Base-by-base conservation (phyloP, 208 protist genomes). In the Borovskyia barvae region DNA sequence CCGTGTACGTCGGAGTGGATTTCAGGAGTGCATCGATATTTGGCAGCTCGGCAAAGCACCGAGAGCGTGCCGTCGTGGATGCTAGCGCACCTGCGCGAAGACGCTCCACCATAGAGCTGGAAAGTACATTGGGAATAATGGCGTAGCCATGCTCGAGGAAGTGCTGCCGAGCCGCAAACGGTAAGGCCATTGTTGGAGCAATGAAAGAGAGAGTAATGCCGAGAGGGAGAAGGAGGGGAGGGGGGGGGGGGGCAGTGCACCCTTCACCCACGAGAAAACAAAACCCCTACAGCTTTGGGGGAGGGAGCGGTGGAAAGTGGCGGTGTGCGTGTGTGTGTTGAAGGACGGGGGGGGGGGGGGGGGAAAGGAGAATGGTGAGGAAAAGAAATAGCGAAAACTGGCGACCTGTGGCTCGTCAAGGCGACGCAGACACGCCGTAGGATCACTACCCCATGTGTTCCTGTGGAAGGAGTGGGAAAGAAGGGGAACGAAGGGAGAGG, bases 131-230 rank as follows among this genome's bases (percentile, higher is more conserved):
- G 6, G 77, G 85, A 11, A 95, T 15, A 62, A 95, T 68, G 24
- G 85, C 88, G 45, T 92, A 92, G 32, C 88, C 88, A 22, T 89
- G 43, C 52, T 85, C 71, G 40, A 91, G 68, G 66, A 86, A 95
- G 17, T 78, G 75, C 55, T 91, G 81, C 22, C 85, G 78, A 32
- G 78, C 78, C 12, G 77, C 65, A 55, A 85, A 70, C 7, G 72
- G 76, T 9, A 90, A 50, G 6, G 30, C n/a, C 74, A 82, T 82
- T 32, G 14, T 24, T 22, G 51, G 51, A 25, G 40, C 17, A 20
- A 42, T 36, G 15, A 43, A n/a, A 26, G 51, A 42, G 17, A 25
- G 17, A 32, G 35, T 4, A 19, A 56, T 24, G 39, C 39, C 39
- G 39, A 5, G 39, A n/a, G 39, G 4, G 5, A n/a, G 14, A n/a